Conservation (phyloP, 164 flowering plant genomes). For the Platanus orientalis region DNA sequence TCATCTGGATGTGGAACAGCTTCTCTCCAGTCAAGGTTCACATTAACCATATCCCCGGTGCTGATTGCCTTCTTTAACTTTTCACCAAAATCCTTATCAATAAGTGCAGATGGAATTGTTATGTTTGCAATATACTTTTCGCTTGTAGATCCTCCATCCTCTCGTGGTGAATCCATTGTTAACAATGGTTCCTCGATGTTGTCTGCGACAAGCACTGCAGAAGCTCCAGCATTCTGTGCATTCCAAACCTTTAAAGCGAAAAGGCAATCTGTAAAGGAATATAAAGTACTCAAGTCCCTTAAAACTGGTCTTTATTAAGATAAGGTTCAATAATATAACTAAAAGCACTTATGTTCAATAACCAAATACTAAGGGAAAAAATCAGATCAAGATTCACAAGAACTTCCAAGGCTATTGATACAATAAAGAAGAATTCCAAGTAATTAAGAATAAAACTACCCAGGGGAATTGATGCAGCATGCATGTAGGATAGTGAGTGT, state of each 20-base stretch:
- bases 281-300: slow-evolving; percentile 6
- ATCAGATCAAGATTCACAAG: neutral
- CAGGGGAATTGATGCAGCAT: too few species aligned
- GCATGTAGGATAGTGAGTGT: too few species aligned
- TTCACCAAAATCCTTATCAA: slow-evolving; percentile 70
- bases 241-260: slow-evolving; percentile 97
- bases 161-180: slow-evolving; percentile 95
- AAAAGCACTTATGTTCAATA: neutral
- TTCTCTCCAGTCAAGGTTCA: slow-evolving; percentile 98
- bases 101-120: slow-evolving; percentile 93
- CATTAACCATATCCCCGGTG: slow-evolving; percentile 80
- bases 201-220: slow-evolving; percentile 95
- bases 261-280: slow-evolving; percentile 70
- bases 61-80: slow-evolving; percentile 60
- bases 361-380: neutral
- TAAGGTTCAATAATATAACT: neutral
- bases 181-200: slow-evolving; percentile 70
- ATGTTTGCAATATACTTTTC: slow-evolving; percentile 78
- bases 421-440: neutral
- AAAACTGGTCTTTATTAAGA: neutral
- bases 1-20: slow-evolving; percentile 98
- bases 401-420: neutral
- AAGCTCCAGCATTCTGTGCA: slow-evolving; percentile 96
- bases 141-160: slow-evolving; percentile 58
- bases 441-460: too few species aligned